phyloP scores from a whole-genome alignment of 352 stramenopile species.

The Phytophthora pinifolia region DNA sequence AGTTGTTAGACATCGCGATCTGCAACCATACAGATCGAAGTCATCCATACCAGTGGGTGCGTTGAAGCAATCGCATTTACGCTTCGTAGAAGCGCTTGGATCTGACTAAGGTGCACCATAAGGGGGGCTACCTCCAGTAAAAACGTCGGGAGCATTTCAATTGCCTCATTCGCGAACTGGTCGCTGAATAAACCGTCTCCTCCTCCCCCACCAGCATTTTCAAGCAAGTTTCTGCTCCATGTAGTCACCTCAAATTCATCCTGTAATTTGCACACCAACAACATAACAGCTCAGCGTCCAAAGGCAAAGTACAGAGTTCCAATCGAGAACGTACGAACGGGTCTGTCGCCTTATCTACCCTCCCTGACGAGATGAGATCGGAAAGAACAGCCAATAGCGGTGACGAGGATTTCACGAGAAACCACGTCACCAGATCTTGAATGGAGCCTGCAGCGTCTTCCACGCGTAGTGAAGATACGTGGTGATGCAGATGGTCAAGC shows the following conservation, averaged over 20 bases:
- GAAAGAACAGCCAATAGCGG: slow-evolving; percentile 59
- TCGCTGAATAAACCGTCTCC: slow-evolving; percentile 37
- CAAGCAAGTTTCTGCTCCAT: slow-evolving; percentile 41
- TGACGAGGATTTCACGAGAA: slow-evolving; percentile 52
- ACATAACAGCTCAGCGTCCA: slow-evolving; percentile 8
- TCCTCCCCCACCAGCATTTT: slow-evolving; percentile 23
- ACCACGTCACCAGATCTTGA: slow-evolving; percentile 44
- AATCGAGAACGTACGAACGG: slow-evolving; percentile 44
- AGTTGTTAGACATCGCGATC: slow-evolving; percentile 3
- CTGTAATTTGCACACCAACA: slow-evolving; percentile 18
- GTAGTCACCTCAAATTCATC: slow-evolving; percentile 47
- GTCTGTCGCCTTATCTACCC: slow-evolving; percentile 47
- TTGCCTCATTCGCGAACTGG: slow-evolving; percentile 17
- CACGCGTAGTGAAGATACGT: slow-evolving; percentile 34
- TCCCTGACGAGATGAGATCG: slow-evolving; percentile 45
- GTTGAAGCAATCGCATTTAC: slow-evolving; percentile 27
- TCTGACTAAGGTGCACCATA: slow-evolving; percentile 37
- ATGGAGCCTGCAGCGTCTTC: slow-evolving; percentile 38
- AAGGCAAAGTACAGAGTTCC: background rate
- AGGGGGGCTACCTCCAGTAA: slow-evolving; percentile 19
- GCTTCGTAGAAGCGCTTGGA: slow-evolving; percentile 42
- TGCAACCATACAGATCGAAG: background rate
- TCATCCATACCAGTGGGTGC: slow-evolving; percentile 21
- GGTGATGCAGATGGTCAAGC: slow-evolving; percentile 47
- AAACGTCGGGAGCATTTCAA: slow-evolving; percentile 42